Base-by-base conservation (phyloP, 106 monocot species). In the Dactylorhiza incarnata region DNA sequence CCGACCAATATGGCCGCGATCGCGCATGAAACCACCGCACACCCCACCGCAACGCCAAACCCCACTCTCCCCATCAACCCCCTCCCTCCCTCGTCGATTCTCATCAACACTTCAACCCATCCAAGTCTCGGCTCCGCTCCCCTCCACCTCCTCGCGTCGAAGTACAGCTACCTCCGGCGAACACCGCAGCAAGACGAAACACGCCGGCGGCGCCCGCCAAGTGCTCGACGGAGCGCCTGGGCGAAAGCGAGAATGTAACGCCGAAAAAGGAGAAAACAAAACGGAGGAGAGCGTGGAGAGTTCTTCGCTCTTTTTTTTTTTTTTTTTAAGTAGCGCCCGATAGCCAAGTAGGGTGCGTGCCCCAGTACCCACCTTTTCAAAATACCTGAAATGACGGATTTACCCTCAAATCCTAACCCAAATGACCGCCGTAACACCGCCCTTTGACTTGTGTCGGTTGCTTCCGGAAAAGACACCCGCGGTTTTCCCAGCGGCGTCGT, bases 11-110 rank as follows among this genome's bases (percentile, higher is more conserved):
- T 79, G 20, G 76, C 82, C 8, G 91, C 88, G 72, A 91, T 84
- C 76, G 86, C 84, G 76, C 88, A 84, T 13, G 88, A 79, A 62
- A 77, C 80, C 78, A 77, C 88, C n/a, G 91, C 91, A 76, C 91
- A 91, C 16, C 82, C 81, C 79, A 80, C 82, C 78, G 91, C 91
- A 79, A 85, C 69, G 10, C 79, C 84, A 23, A 91, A 75, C 75
- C 79, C 85, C 72, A 82, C 80, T 75, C 80, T 78, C 53, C 83
- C 83, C 85, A 88, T 82, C 75, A 62, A 23, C 75, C 66, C 66
- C 37, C 52, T 45, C 59, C 83, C 74, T 13, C 77, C 83, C 53
- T n/a, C 77, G 37, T 59, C 75, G 49, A 79, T 80, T n/a, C 74
- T 70, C 43, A 13, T 46, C 78, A 70, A 17, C 2, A 20, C 5